These are phyloP conservation scores for Bifiguratus adelaidae DNA, from an alignment of 192 early-diverging fungal species.

Conservation along the genomic window DNA sequence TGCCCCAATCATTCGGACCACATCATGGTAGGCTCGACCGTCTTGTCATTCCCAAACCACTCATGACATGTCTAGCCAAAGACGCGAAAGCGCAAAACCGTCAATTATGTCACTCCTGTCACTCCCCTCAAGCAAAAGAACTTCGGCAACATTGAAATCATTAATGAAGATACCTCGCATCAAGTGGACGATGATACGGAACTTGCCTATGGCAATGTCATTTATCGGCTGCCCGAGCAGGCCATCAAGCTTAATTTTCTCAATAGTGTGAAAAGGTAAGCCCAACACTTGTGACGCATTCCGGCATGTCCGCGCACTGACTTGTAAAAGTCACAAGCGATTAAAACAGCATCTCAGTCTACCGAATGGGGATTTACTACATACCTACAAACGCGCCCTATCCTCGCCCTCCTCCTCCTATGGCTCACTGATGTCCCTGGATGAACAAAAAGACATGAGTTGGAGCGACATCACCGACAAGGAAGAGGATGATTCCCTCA, in stretches of 20 bases:
- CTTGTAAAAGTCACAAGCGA: too few relatives aligned
- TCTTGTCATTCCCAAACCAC: not conserved
- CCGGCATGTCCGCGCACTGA: not conserved
- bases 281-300: not conserved
- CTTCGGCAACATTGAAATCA: constrained; percentile 27
- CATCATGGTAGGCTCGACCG: constrained; percentile 15
- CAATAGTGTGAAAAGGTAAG: constrained; percentile 22
- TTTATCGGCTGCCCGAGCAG: constrained; percentile 24
- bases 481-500: too few relatives aligned
- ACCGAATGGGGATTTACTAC: too few relatives aligned
- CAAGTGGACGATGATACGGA: not conserved
- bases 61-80: constrained; percentile 11
- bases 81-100: constrained; percentile 18
- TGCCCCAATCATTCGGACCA: constrained; percentile 39
- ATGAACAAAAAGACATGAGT: too few relatives aligned
- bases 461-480: too few relatives aligned
- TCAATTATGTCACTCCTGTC: constrained; percentile 7
- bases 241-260: constrained; percentile 27
- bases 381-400: too few relatives aligned
- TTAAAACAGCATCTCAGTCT: too few relatives aligned
- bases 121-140: constrained; percentile 12
- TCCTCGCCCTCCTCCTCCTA: not conserved
- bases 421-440: not conserved
- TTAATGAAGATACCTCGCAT: constrained; percentile 9
- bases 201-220: constrained; percentile 6